Conservation (phyloP, 139 green algal genomes). For the Coccomyxa sp. region DNA sequence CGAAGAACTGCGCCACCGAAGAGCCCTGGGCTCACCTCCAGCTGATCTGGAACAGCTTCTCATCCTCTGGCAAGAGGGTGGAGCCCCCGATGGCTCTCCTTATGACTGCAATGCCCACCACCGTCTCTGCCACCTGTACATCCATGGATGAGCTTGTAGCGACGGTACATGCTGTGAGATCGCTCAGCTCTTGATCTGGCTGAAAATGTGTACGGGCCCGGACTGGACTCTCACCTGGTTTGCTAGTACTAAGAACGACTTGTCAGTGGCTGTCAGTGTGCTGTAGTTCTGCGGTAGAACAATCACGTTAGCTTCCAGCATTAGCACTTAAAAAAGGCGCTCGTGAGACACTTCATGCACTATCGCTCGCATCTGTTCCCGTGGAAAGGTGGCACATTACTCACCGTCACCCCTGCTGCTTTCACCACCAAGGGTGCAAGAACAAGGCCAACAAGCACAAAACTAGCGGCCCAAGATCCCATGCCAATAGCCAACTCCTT, state of each 20-base stretch:
- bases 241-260: slow-evolving; percentile 26
- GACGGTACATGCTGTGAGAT: no score
- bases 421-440: neutral
- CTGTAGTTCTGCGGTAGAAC: slow-evolving; percentile 17
- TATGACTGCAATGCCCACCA: slow-evolving; percentile 51
- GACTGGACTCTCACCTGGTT: slow-evolving; percentile 32
- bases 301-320: neutral
- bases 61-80: slow-evolving; percentile 18
- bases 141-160: neutral
- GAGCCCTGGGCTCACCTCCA: slow-evolving; percentile 11
- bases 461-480: slow-evolving; percentile 54
- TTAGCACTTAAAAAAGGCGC: no score
- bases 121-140: slow-evolving; percentile 51
- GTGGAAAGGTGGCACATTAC: neutral
- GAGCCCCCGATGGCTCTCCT: slow-evolving; percentile 11
- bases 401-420: slow-evolving; percentile 1
- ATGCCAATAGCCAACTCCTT: slow-evolving; percentile 54
- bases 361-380: neutral
- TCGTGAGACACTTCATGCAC: no score
- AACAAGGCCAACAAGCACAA: slow-evolving; percentile 59
- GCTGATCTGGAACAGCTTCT: slow-evolving; percentile 44
- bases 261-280: slow-evolving; percentile 21
- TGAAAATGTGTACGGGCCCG: neutral
- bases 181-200: neutral
- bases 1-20: no score